Base-by-base conservation (phyloP, 768 basidiomycete species). In the Suillus americanus region DNA sequence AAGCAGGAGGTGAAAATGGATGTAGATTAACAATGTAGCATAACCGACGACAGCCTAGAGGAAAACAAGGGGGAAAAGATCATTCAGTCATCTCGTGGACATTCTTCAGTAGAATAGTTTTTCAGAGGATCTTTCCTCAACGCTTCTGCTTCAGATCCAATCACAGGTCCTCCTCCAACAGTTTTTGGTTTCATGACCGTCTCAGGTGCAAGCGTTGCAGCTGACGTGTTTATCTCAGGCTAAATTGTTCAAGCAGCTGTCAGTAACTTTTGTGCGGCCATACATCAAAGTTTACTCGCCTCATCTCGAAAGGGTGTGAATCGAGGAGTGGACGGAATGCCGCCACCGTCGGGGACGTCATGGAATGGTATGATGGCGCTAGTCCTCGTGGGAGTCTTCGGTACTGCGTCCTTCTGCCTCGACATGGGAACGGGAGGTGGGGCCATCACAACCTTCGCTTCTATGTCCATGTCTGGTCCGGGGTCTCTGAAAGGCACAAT, bases 251-350 rank as follows among this genome's bases (percentile, higher is more conserved):
- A 62, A 30, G 40, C 50, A 45, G 38, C 60, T 57, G 45, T 57
- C 37, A 62, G 59, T 48, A 51, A 55, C 1, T 67, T 37, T 41
- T 51, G 46, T 30, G n/a, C 16, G 12, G 23, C 35, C 5, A 28
- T 30, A 43, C 18, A 59, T 25, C 16, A 40, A 59, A 20, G 25
- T 20, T 5, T 35, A 51, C 81, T 77, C 68, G 89, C 89, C 76
- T 90, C 89, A 71, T 93, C 91, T 63, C 84, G 82, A 77, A 89
- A 93, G 16, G 91, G 90, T 53, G 82, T 85, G 69, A 93, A 92
- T 65, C 78, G 84, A 37, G 87, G 83, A 30, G 84, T 85, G 25
- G 81, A 75, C 50, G 85, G 81, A 25, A 76, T 70, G 23, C 68
- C 72, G 51, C 70, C 69, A 50, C 68, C 66, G 40, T 72, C 71